Conservation (phyloP, 345 rosid species). For the Eucalyptus curtisii region DNA sequence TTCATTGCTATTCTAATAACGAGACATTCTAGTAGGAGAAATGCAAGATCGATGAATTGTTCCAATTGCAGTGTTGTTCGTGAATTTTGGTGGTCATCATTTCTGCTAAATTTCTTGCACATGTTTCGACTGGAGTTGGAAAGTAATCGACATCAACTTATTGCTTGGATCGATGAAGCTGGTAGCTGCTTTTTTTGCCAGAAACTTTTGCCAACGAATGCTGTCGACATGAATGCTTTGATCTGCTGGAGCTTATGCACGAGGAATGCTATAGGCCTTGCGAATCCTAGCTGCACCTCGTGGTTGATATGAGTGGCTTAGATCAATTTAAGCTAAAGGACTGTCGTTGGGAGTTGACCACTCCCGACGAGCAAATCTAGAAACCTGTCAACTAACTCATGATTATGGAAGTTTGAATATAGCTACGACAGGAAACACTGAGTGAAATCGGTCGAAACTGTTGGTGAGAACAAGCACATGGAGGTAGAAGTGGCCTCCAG, state of each 20-base stretch:
- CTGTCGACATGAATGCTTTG: slow-evolving; percentile 17
- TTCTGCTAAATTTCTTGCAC: slow-evolving; percentile 64
- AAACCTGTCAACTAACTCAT: slow-evolving; percentile 3
- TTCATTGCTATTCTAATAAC: not conserved
- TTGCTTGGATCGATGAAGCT: slow-evolving; percentile 90
- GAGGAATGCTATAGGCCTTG: slow-evolving; percentile 6
- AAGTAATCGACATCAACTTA: slow-evolving; percentile 42
- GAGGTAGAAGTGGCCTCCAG: too few relatives aligned
- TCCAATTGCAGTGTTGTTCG: not conserved
- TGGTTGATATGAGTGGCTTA: slow-evolving; percentile 48
- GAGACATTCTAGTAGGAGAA: not conserved
- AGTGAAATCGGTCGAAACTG: too few relatives aligned
- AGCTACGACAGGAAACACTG: rapidly evolving
- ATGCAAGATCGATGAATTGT: not conserved
- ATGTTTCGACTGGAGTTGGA: slow-evolving; percentile 57
- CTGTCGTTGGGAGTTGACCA: slow-evolving; percentile 52
- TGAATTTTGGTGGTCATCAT: slow-evolving; percentile 23
- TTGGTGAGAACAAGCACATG: too few relatives aligned
- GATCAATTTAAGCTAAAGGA: slow-evolving; percentile 23
- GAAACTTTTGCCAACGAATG: slow-evolving; percentile 29
- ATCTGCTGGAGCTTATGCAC: slow-evolving; percentile 1
- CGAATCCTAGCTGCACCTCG: slow-evolving; percentile 71
- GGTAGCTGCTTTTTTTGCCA: slow-evolving; percentile 70
- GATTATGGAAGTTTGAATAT: slow-evolving; percentile 1
- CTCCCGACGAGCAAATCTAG: slow-evolving; percentile 14